Evolutionary conservation across 257 asterid species (phyloP).

Genomic region (Solanum appendiculatum): DNA sequence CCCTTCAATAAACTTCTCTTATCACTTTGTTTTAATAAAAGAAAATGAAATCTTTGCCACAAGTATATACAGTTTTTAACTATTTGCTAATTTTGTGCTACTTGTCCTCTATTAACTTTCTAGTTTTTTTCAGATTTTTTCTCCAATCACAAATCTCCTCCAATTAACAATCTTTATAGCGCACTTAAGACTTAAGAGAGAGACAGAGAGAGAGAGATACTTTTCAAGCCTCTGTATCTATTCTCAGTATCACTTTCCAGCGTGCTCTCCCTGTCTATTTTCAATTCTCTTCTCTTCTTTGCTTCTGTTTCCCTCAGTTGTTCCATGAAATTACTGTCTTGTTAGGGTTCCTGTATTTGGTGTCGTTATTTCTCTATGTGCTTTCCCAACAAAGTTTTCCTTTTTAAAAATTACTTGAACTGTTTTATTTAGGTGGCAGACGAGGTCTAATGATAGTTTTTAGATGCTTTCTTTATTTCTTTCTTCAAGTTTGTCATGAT

Average conservation of each 20-base stretch:
- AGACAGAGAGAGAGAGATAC: too few relatives aligned
- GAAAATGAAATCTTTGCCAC: background rate
- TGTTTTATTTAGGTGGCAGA: background rate
- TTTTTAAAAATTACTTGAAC: background rate
- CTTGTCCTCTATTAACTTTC: background rate
- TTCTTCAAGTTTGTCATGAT: background rate
- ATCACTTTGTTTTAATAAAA: background rate
- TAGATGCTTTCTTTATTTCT: background rate
- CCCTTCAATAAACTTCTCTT: background rate
- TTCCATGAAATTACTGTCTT: background rate
- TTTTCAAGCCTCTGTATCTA: background rate
- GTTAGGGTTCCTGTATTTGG: background rate
- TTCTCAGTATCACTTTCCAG: background rate
- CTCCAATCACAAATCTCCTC: background rate
- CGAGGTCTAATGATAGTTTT: background rate
- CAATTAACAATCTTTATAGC: background rate
- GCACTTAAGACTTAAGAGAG: background rate
- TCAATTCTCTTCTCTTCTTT: background rate
- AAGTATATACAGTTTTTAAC: background rate
- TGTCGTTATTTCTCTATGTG: background rate
- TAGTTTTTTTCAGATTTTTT: background rate
- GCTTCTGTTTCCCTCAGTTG: background rate
- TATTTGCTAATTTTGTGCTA: background rate
- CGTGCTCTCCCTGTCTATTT: background rate
- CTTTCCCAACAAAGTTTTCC: background rate